A percentile compares a stretch with the other conserved stretches of the same genome.
Evolutionary conservation across 208 protist species (phyloP).

Genomic region (Crithidia expoeki): DNA sequence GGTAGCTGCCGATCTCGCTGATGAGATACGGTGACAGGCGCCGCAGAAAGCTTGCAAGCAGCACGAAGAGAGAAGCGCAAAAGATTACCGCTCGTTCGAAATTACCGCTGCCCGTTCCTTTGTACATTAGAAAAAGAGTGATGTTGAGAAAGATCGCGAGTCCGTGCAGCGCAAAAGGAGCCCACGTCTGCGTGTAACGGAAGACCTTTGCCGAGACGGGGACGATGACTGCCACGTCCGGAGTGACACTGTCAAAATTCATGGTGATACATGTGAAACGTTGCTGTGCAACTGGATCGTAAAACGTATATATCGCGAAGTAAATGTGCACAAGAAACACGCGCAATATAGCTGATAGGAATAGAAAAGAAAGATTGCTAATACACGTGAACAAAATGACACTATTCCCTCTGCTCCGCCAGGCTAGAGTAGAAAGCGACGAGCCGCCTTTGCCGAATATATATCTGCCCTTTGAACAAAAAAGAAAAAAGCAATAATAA

Average conservation of each 20-base stretch:
- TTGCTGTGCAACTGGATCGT: no score
- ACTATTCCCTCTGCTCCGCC: no score
- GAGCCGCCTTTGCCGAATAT: neutral
- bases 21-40: constrained; percentile 20
- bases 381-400: no score
- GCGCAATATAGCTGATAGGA: no score
- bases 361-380: no score
- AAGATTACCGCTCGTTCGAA: neutral
- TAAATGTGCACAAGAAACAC: no score
- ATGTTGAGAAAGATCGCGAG: constrained; percentile 16
- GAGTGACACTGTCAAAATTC: constrained; percentile 28
- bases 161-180: constrained; percentile 13
- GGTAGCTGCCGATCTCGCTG: constrained; percentile 23
- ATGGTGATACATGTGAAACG: constrained; percentile 7
- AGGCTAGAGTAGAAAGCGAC: no score
- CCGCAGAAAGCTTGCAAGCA: constrained; percentile 25
- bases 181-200: constrained; percentile 19
- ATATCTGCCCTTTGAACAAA: neutral
- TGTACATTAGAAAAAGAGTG: neutral
- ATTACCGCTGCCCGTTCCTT: neutral
- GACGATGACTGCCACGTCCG: constrained; percentile 20
- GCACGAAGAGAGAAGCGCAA: constrained; percentile 8
- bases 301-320: no score
- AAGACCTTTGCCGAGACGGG: constrained; percentile 18
- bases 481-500: constrained; percentile 1